Evolutionary conservation across 192 early-diverging fungal genomes (phyloP), one percentile per base, ranked within the genome.

Genomic region (Podila epicladia): DNA sequence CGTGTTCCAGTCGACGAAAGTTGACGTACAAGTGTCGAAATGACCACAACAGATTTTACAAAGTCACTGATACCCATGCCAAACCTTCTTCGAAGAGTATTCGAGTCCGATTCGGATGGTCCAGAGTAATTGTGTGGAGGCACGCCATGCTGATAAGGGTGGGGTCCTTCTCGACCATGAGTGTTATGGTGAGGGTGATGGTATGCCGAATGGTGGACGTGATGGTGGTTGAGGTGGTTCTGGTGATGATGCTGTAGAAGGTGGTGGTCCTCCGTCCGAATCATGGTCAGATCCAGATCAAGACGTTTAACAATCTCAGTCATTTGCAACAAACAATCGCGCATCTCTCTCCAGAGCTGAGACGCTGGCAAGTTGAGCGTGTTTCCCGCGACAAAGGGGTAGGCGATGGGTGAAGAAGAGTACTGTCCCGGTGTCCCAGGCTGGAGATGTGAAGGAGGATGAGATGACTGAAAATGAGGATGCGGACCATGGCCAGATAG

Each of bases 31-130:
- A 79, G 65, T 26, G 76, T 79, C 20, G 76, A 79, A 22, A 79
- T 79, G 26, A 68, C 70, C 28, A 79, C 65, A 22, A 79, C 76
- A 38, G 76, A 72, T 49, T 72, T 79, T 2, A 72, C 69, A 49
- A 79, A 79, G 17, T 79, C 76, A 33, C 76, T 79, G 17, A 79
- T 48, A 11, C 76, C 76, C 76, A 79, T 64, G 4, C 76, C 76
- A 38, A 79, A 79, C 7, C 76, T 69, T 28, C 70, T 45, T 5
- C 65, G 58, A 9, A 79, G 76, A 11, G 72, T 41, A n/a, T 63
- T 68, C 49, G 65, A 5, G 9, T 79, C 76, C 24, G 67, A 69
- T 19, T 48, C 22, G 17, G 59, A 24, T 37, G 55, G 51, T 24
- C 66, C 69, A 13, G 29, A 15, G 7, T 51, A 26, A 9, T 33